Base-by-base conservation (phyloP, 768 basidiomycete species). In the Sarcomyxa edulis region DNA sequence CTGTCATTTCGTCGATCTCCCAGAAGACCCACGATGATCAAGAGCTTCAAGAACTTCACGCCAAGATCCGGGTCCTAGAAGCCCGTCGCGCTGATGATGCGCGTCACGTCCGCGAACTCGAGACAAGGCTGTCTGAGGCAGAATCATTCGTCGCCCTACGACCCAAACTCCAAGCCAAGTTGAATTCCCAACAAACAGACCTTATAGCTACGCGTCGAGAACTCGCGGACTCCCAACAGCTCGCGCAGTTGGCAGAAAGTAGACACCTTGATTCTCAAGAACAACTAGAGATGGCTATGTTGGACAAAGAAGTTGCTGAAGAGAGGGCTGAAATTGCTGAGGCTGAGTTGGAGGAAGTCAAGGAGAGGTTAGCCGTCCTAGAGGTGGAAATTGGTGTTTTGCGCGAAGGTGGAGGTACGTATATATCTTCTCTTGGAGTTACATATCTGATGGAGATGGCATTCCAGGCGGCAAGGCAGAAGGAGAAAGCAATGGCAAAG, bases 301-400 rank as follows among this genome's bases (percentile, higher is more conserved):
- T 99, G 49, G 96, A 99, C 56, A 92, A 91, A 62, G 96, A 99
- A 58, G 81, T 98, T 26, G 94, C 95, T 0, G 96, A 98, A 54
- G 95, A 97, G 59, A 78, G 79, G 43, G 83, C 87, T 0, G 95
- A 97, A 58, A 54, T 77, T 2, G 82, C 82, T 0, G 83, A 91
- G 54, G 59, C 69, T 0, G 91, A 93, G 53, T 52, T 93, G 35
- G 89, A 87, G 48, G 84, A 82, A 37, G 53, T 84, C 42, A 84
- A 72, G 50, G 95, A 97, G 60, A 76, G 71, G 48, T 45, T 90
- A 33, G 88, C 85, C 5, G 75, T 84, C 32, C 47, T 84, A 21
- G 85, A 96, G 53, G 83, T 96, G 10, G 94, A 97, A 57, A 64
- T 92, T 31, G 77, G 77, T 8, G 84, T 90, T 12, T 42, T 96